Evolutionary conservation across 148 eudicot genomes (phyloP), one percentile per base, ranked within the genome.

Genomic region (Persicaria maculosa): DNA sequence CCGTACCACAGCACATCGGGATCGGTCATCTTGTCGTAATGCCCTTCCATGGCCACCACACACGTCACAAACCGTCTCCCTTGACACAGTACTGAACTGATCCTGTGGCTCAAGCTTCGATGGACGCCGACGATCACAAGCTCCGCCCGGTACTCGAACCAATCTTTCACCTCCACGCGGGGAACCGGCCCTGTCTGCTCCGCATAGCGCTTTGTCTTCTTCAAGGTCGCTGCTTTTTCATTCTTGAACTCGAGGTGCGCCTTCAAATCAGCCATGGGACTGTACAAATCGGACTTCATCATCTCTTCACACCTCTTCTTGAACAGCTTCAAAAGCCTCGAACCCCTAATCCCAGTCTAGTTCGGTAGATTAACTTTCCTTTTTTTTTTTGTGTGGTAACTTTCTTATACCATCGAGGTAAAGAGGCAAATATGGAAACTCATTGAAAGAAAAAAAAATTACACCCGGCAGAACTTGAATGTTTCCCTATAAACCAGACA

Each of bases 281-380:
- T 31, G 40, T 31, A 31, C 40, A 31, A 31, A 31, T 31, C 2
- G 40, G 40, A 31, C 40, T 31, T 31, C 40, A 31, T 31, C 40
- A 31, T 31, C 40, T 31, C 40, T 31, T 31, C 40, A n/a, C n/a
- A 52, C 55, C 55, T 14, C n/a, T 15, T n/a, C 16, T n/a, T 52
- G 55, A 52, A 52, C 5, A 0, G 6, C n/a, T 52, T 1, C n/a
- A 52, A n/a, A 52, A 6, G 6, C 5, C 16, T 31, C 40, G 40
- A 31, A 31, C 40, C 40, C 40, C 40, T 80, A 65, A 52, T 92
- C n/a, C n/a, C n/a, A n/a, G n/a, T n/a, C n/a, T n/a, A n/a, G n/a
- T n/a, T n/a, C n/a, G n/a, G n/a, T n/a, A n/a, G 94, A 83, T 89
- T 92, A 9, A 4, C 40, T 19, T 0, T 11, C 0, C 3, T n/a